Evolutionary conservation across 2,329 filamentous ascomycete genomes (phyloP), one percentile per base, ranked within the genome.

Genomic region (Pseudogymnoascus sp.): DNA sequence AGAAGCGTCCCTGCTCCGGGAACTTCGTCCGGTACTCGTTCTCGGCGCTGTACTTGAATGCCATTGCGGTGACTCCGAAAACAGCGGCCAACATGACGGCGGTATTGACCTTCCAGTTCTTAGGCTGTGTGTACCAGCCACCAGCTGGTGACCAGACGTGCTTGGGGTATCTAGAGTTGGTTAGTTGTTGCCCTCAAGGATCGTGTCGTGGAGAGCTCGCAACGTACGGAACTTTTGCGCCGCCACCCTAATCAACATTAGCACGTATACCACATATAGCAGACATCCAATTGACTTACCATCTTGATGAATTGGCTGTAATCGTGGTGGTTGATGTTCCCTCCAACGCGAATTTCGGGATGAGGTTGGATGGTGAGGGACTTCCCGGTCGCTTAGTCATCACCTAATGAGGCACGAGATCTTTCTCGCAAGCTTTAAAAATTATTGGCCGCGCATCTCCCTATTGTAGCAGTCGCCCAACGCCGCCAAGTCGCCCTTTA

Each of bases 121-220:
- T 81, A 61, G 94, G 94, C 76, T 96, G 93, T 61, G 88, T 80
- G 78, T 99, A 99, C 94, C 94, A 99, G 78, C 94, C 94, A 83
- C 94, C 94, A 68, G 93, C 83, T 65, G 94, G 94, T 73, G 94
- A 97, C 94, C 94, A 99, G 83, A 99, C 91, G 83, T 99, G 93
- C 83, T 96, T 97, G 76, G 92, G 92, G 79, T 96, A 96, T 74
- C 91, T 96, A 71, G 27, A 31, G 39, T 31, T 44, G 41, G 33
- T 58, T 25, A 15, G 38, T 62, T 81, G 76, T 84, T 82, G 80
- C 80, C 71, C 84, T n/a, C 15, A 55, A 29, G 39, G 21, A 59
- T 35, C 15, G 29, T 15, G 17, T 60, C 12, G 63, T 63, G 62
- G 63, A 59, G 48, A 58, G 61, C 59, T 61, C 66, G 71, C 66